phyloP scores from a whole-genome alignment of 2,329 filamentous ascomycete species.

The Dactylellina parvicollis region DNA sequence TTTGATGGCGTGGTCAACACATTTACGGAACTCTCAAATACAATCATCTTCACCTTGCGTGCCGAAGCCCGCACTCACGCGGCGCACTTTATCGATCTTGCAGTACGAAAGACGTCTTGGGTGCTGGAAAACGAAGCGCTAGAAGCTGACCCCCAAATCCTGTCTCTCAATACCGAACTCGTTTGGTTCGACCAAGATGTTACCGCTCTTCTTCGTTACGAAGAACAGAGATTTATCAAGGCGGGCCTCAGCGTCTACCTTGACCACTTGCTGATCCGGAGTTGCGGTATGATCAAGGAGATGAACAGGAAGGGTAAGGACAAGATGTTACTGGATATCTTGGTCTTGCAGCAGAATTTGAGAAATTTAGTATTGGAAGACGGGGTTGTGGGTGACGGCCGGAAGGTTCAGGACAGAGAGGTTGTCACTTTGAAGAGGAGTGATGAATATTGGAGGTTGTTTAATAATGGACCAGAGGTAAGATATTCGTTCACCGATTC shows the following conservation, averaged over 20 bases:
- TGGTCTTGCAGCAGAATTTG: constrained; percentile 94
- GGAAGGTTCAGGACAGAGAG: constrained; percentile 15
- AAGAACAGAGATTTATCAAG: constrained; percentile 79
- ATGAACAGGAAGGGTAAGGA: constrained; percentile 86
- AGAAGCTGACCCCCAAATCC: constrained; percentile 80
- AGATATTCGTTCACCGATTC: neutral
- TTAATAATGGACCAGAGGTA: constrained; percentile 44
- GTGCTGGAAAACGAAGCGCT: constrained; percentile 73
- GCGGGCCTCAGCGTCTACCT: constrained; percentile 79
- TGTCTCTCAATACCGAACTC: constrained; percentile 84
- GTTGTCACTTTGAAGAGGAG: constrained; percentile 42
- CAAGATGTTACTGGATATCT: constrained; percentile 91
- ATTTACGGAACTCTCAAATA: constrained; percentile 81
- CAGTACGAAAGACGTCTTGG: constrained; percentile 69
- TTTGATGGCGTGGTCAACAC: constrained; percentile 89
- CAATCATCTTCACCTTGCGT: constrained; percentile 84
- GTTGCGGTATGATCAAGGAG: constrained; percentile 74
- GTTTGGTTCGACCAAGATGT: constrained; percentile 88
- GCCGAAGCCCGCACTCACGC: constrained; percentile 88
- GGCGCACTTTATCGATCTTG: constrained; percentile 77
- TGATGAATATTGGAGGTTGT: constrained; percentile 45
- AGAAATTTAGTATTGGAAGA: constrained; percentile 83
- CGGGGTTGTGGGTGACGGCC: constrained; percentile 58
- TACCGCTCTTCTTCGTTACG: constrained; percentile 74
- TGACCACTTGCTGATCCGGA: constrained; percentile 79